Percentiles rank a stretch among this genome's conserved stretches.
phyloP scores from a whole-genome alignment of 2,329 filamentous ascomycete species.

The Monilinia fructigena region DNA sequence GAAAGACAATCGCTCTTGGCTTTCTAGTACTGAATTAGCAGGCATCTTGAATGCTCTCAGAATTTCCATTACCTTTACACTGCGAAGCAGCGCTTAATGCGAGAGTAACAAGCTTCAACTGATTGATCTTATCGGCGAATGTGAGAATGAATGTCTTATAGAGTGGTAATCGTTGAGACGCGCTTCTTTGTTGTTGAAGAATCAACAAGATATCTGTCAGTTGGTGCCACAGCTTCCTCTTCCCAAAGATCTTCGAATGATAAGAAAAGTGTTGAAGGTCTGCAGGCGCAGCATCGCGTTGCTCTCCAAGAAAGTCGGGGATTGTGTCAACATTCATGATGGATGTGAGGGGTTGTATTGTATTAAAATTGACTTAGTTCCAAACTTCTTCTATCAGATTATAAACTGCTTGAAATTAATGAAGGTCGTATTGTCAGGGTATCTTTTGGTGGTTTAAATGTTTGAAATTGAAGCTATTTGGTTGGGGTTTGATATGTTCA shows the following conservation, averaged over 20 bases:
- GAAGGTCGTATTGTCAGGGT: slow-evolving; percentile 1
- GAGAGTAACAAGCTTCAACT: slow-evolving; percentile 91
- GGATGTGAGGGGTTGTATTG: slow-evolving; percentile 13
- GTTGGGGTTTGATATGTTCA: slow-evolving; percentile 23
- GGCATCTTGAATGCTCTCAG: not conserved
- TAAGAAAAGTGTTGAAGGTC: slow-evolving; percentile 86
- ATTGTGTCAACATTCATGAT: slow-evolving; percentile 84
- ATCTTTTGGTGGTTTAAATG: slow-evolving; percentile 19
- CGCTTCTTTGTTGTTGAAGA: slow-evolving; percentile 84
- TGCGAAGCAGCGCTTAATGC: slow-evolving; percentile 84
- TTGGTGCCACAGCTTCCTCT: slow-evolving; percentile 98
- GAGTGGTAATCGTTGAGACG: slow-evolving; percentile 79
- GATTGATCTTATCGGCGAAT: slow-evolving; percentile 98
- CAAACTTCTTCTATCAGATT: not conserved
- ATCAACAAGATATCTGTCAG: slow-evolving; percentile 86
- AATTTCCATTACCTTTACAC: slow-evolving; percentile 61
- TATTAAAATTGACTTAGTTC: not conserved
- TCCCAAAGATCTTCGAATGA: slow-evolving; percentile 97
- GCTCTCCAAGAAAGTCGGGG: slow-evolving; percentile 85
- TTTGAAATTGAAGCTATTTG: slow-evolving; percentile 12
- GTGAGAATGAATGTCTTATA: slow-evolving; percentile 94
- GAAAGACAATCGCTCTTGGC: slow-evolving; percentile 81
- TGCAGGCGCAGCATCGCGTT: slow-evolving; percentile 83
- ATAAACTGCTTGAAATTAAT: not conserved
- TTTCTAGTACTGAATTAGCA: slow-evolving; percentile 56